These are phyloP conservation scores for Lignosus rhinocerotis DNA, from an alignment of 1,284 basidiomycete species.

Conservation along the genomic window DNA sequence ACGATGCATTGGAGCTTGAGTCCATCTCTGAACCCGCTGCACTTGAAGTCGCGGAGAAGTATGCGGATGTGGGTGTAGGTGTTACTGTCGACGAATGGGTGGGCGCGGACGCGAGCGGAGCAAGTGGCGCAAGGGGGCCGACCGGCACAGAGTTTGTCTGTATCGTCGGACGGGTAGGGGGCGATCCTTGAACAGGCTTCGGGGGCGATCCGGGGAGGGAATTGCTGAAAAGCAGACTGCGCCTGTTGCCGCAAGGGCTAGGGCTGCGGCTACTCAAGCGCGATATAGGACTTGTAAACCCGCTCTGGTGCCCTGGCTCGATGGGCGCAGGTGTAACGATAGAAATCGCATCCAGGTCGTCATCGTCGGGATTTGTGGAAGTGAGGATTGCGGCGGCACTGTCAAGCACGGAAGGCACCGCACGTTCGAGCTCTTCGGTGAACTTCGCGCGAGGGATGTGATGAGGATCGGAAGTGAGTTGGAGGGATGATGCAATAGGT, in stretches of 20 bases:
- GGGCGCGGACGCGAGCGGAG: not conserved
- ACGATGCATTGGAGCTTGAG: slow-evolving; percentile 37
- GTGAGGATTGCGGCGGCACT: slow-evolving; percentile 68
- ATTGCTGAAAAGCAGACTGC: slow-evolving; percentile 33
- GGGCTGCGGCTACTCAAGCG: slow-evolving; percentile 66
- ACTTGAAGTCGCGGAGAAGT: slow-evolving; percentile 41
- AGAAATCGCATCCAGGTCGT: slow-evolving; percentile 51
- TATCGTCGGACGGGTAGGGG: slow-evolving; percentile 29
- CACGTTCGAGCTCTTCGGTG: slow-evolving; percentile 69
- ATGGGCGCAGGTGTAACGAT: slow-evolving; percentile 55
- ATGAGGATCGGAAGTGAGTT: slow-evolving; percentile 60
- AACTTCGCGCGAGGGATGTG: slow-evolving; percentile 68
- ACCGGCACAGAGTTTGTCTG: slow-evolving; percentile 15
- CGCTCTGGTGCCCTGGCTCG: slow-evolving; percentile 43
- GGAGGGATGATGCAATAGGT: slow-evolving; percentile 48
- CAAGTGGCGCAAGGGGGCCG: slow-evolving; percentile 9
- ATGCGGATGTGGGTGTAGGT: slow-evolving; percentile 50
- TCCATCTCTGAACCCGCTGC: slow-evolving; percentile 14
- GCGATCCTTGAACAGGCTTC: slow-evolving; percentile 22
- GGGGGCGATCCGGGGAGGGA: slow-evolving; percentile 24
- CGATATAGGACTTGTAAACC: slow-evolving; percentile 65
- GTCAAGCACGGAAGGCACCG: slow-evolving; percentile 75
- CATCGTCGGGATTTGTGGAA: slow-evolving; percentile 40
- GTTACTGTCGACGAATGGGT: slow-evolving; percentile 30
- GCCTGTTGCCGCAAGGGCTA: slow-evolving; percentile 41